Conservation (phyloP, 768 basidiomycete genomes). For the Cystobasidium tubakii region DNA sequence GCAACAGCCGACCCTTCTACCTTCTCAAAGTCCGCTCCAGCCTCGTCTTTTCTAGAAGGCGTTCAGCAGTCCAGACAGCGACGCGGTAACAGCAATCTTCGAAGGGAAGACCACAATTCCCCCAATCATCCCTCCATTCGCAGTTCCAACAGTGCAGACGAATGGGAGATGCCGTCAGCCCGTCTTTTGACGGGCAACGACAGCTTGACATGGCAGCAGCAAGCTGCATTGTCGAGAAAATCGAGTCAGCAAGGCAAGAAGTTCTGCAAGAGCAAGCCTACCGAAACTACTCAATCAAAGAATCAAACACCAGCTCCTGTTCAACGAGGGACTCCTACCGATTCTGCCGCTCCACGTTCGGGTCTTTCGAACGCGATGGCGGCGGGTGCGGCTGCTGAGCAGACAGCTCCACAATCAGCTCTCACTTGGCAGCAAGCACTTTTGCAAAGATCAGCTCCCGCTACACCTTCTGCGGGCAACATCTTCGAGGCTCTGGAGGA, state of each 20-base stretch:
- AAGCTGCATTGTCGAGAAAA: slow-evolving; percentile 9
- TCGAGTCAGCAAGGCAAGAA: slow-evolving; percentile 24
- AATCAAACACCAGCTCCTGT: neutral
- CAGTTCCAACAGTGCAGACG: slow-evolving; percentile 36
- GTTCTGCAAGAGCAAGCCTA: neutral
- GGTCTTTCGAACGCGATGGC: neutral
- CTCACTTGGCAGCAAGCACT: slow-evolving; percentile 38
- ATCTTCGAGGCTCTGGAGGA: slow-evolving; percentile 19
- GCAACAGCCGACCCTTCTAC: neutral
- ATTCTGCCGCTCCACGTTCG: neutral
- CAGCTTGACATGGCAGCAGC: slow-evolving; percentile 39
- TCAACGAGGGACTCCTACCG: neutral
- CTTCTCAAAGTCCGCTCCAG: slow-evolving; percentile 26
- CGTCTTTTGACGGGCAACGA: slow-evolving; percentile 12
- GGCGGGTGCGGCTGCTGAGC: neutral
- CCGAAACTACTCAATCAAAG: neutral
- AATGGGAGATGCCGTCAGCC: slow-evolving; percentile 37
- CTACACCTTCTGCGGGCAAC: slow-evolving; percentile 20
- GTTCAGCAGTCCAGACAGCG: neutral
- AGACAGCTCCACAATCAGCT: neutral
- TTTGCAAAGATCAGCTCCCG: slow-evolving; percentile 4
- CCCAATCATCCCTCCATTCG: neutral
- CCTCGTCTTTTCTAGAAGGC: slow-evolving; percentile 15
- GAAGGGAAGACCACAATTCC: neutral
- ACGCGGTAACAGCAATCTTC: neutral